Conservation (phyloP, 495 filamentous ascomycete species). For the Penicilliopsis zonata region DNA sequence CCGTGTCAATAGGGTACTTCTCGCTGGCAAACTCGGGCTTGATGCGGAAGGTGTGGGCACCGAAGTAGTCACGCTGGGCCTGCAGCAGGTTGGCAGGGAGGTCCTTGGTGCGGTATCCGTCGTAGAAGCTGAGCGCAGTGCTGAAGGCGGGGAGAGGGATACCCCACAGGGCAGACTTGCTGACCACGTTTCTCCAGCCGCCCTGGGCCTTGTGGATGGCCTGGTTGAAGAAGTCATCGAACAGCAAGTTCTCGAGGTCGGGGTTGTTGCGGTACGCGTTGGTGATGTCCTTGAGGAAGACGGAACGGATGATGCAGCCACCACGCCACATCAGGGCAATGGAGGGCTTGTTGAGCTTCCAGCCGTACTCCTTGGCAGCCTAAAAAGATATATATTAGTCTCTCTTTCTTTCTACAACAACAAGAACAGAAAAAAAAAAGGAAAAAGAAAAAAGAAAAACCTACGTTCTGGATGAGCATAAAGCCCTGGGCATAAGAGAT, state of each 20-base stretch:
- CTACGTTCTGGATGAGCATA: conserved; percentile 98
- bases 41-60: conserved; percentile 96
- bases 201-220: conserved; percentile 93
- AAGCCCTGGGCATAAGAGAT: conserved; percentile 99
- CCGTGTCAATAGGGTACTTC: conserved; percentile 74
- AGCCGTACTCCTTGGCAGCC: conserved; percentile 89
- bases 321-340: conserved; percentile 99
- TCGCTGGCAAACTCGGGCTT: conserved; percentile 80
- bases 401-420: no score
- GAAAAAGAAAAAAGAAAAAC: conserved; percentile 13
- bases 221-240: conserved; percentile 98
- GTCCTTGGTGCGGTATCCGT: conserved; percentile 90
- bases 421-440: neutral
- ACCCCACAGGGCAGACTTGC: conserved; percentile 83
- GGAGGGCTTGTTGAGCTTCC: conserved; percentile 99
- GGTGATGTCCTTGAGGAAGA: conserved; percentile 99
- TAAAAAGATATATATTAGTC: conserved; percentile 19
- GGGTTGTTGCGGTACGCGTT: conserved; percentile 88
- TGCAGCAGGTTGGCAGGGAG: conserved; percentile 96
- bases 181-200: conserved; percentile 91
- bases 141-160: conserved; percentile 93
- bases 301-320: conserved; percentile 98
- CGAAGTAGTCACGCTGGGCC: conserved; percentile 98
- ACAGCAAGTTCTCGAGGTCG: conserved; percentile 94
- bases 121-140: conserved; percentile 94